Conservation (phyloP, 2,329 filamentous ascomycete genomes). For the Lachnum nothofagi region DNA sequence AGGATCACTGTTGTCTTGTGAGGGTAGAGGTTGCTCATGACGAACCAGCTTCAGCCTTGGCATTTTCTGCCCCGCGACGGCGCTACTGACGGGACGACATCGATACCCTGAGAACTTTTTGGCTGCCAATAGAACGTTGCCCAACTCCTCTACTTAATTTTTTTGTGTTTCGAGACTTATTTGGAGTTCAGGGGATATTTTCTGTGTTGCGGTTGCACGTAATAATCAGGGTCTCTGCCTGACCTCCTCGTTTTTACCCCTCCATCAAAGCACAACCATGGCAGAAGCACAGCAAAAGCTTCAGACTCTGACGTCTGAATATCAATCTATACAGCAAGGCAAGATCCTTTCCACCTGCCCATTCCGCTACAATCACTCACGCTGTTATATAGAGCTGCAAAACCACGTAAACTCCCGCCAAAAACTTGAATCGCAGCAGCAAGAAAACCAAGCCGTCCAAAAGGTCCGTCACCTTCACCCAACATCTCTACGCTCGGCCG, state of each 20-base stretch:
- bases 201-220: background rate
- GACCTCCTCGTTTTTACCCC: background rate
- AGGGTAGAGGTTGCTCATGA: constrained; percentile 11
- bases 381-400: constrained; percentile 63
- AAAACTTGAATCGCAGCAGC: constrained; percentile 87
- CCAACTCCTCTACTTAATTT: background rate
- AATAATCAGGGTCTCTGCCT: background rate
- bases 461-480: constrained; percentile 48
- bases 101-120: constrained; percentile 14
- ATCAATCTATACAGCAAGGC: constrained; percentile 82
- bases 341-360: background rate
- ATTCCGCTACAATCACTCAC: background rate
- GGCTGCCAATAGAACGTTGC: background rate
- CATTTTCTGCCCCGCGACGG: constrained; percentile 22
- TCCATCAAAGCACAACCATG: constrained; percentile 42
- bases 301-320: constrained; percentile 81
- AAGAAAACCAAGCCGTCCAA: constrained; percentile 86
- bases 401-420: constrained; percentile 72
- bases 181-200: background rate
- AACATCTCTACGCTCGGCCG: background rate
- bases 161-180: background rate
- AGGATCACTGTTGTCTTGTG: constrained; percentile 6
- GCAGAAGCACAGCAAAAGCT: constrained; percentile 70
- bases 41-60: constrained; percentile 15
- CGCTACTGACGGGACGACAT: constrained; percentile 19